phyloP scores from a whole-genome alignment of 352 stramenopile genomes.

The Phytopythium mirpurense region DNA sequence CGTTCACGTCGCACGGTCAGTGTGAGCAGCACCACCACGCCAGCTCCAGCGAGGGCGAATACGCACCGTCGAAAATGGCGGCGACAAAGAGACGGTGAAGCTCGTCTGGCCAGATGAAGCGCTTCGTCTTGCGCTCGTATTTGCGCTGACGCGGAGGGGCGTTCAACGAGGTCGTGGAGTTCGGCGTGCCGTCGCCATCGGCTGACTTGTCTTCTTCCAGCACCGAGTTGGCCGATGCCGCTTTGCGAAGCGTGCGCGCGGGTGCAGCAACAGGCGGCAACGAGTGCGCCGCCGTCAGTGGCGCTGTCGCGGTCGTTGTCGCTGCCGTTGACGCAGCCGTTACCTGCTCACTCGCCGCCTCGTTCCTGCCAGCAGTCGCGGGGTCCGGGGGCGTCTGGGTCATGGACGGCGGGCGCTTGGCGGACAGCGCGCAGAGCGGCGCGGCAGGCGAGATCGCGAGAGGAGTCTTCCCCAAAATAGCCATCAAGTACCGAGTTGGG shows the following conservation, averaged over 20 bases:
- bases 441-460: slow-evolving; percentile 5
- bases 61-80: slow-evolving; percentile 82
- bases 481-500: neutral
- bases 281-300: neutral
- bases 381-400: slow-evolving; percentile 7
- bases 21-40: neutral
- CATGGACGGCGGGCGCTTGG: slow-evolving; percentile 5
- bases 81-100: slow-evolving; percentile 85
- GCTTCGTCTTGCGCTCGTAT: slow-evolving; percentile 86
- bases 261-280: neutral
- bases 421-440: slow-evolving; percentile 1
- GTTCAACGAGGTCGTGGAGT: slow-evolving; percentile 4
- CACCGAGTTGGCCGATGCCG: slow-evolving; percentile 17
- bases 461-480: slow-evolving; percentile 4
- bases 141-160: slow-evolving; percentile 51
- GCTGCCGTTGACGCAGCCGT: too few relatives aligned
- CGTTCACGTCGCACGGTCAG: neutral
- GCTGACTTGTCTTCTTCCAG: slow-evolving; percentile 7
- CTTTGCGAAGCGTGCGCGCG: slow-evolving; percentile 10
- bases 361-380: neutral
- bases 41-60: neutral
- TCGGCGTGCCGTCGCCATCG: slow-evolving; percentile 13
- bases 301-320: too few relatives aligned
- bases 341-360: neutral
- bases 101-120: slow-evolving; percentile 86